A percentile compares a stretch with the other conserved stretches of the same genome.
Conservation (phyloP, 192 early-diverging fungal genomes). For the Rhizophlyctis rosea region DNA sequence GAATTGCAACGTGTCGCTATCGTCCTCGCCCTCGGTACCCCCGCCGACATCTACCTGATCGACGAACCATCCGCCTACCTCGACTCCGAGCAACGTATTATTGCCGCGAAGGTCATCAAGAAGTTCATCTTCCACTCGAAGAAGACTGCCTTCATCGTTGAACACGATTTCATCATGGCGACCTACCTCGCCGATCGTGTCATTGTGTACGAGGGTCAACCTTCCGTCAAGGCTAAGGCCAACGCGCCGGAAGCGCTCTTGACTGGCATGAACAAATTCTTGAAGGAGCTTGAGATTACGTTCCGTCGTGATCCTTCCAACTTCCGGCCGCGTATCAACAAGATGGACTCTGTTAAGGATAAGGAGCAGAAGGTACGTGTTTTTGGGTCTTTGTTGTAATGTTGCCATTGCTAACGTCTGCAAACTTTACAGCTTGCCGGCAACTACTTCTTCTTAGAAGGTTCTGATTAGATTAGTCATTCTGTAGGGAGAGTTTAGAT, state of each 20-base stretch:
- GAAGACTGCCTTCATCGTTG: conserved; percentile 96
- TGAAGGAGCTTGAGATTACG: conserved; percentile 86
- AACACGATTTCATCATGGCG: conserved; percentile 99
- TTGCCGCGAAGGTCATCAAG: conserved; percentile 98
- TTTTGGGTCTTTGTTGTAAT: background rate
- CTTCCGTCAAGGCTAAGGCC: conserved; percentile 81
- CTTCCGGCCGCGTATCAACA: conserved; percentile 98
- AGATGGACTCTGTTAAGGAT: conserved; percentile 89
- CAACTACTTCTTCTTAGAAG: conserved; percentile 40
- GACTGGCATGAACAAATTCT: conserved; percentile 95
- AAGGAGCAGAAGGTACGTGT: conserved; percentile 83
- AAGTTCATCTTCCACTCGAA: conserved; percentile 92
- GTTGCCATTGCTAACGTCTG: background rate
- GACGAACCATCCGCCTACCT: conserved; percentile 98
- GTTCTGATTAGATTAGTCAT: background rate
- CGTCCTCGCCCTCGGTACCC: conserved; percentile 79
- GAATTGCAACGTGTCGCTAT: conserved; percentile 99
- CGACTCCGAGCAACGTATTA: conserved; percentile 99
- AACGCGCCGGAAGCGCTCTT: conserved; percentile 83
- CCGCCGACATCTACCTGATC: conserved; percentile 95
- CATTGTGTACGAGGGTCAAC: conserved; percentile 89
- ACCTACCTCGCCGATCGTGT: conserved; percentile 96
- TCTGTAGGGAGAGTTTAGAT: too few relatives aligned
- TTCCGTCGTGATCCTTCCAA: conserved; percentile 98
- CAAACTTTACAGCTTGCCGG: conserved; percentile 19